Conservation (phyloP, 768 basidiomycete genomes). For the Pisolithus albus region DNA sequence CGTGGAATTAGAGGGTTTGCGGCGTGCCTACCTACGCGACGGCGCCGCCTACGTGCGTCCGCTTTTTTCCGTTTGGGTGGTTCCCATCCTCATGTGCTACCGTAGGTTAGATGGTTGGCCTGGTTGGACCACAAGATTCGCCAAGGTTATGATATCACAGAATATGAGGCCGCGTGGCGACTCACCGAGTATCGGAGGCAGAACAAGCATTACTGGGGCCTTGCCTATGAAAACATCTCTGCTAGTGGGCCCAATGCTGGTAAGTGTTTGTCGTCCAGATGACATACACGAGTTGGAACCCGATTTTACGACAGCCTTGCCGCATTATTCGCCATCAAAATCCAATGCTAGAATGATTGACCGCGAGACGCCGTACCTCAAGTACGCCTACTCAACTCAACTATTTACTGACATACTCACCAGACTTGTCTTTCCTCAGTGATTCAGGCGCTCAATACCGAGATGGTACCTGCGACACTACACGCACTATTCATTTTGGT, state of each 20-base stretch:
- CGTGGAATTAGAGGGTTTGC: slow-evolving; percentile 76
- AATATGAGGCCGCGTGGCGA: slow-evolving; percentile 86
- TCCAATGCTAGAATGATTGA: slow-evolving; percentile 66
- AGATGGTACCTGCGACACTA: slow-evolving; percentile 87
- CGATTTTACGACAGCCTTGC: slow-evolving; percentile 50
- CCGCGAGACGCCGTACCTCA: slow-evolving; percentile 77
- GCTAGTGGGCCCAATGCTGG: slow-evolving; percentile 85
- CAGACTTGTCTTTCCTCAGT: slow-evolving; percentile 34
- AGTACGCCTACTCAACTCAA: slow-evolving; percentile 42
- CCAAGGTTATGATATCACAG: slow-evolving; percentile 77
- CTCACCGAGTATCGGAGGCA: slow-evolving; percentile 70
- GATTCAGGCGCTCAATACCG: slow-evolving; percentile 89
- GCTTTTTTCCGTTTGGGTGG: slow-evolving; percentile 3
- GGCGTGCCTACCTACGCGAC: slow-evolving; percentile 82
- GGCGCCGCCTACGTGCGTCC: slow-evolving; percentile 73
- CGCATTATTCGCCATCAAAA: slow-evolving; percentile 84
- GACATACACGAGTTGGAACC: neutral
- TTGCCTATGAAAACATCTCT: slow-evolving; percentile 86
- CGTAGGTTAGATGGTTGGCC: slow-evolving; percentile 71
- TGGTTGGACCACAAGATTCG: slow-evolving; percentile 82
- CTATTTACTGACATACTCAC: slow-evolving; percentile 10
- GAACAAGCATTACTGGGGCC: slow-evolving; percentile 70
- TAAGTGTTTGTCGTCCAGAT: slow-evolving; percentile 19
- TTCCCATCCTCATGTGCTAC: slow-evolving; percentile 8
- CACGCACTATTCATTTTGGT: slow-evolving; percentile 80